Conservation (phyloP, 768 basidiomycete species). For the Boletus tomentosulus region DNA sequence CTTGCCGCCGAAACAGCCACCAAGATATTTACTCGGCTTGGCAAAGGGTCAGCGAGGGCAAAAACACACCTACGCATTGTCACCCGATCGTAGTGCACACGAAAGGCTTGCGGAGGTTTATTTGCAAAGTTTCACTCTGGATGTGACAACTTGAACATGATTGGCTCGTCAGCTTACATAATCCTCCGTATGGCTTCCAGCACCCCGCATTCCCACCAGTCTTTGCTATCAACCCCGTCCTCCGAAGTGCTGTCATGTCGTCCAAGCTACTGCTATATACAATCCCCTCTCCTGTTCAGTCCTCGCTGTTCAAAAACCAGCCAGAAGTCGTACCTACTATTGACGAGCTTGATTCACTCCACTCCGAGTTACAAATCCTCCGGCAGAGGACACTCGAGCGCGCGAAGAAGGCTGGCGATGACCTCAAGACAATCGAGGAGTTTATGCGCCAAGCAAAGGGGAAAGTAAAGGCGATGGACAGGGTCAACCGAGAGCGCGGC, state of each 20-base stretch:
- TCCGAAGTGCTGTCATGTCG: conserved; percentile 47
- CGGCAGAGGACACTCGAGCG: conserved; percentile 55
- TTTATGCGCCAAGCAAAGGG: conserved; percentile 73
- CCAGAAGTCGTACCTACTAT: conserved; percentile 65
- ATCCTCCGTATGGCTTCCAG: no score
- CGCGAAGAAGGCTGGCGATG: conserved; percentile 70
- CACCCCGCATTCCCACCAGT: no score
- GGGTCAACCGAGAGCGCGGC: conserved; percentile 68
- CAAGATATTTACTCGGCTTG: neutral
- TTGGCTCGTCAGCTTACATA: no score
- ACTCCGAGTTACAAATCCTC: conserved; percentile 54
- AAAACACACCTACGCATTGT: no score
- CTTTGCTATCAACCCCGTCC: neutral
- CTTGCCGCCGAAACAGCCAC: no score
- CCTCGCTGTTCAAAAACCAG: conserved; percentile 57
- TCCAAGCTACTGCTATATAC: conserved; percentile 52
- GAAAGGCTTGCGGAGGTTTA: no score
- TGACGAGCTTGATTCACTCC: conserved; percentile 66
- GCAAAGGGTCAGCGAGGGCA: no score
- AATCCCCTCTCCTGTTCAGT: conserved; percentile 47
- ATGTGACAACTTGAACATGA: no score
- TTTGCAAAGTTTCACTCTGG: no score
- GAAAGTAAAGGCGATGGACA: conserved; percentile 67
- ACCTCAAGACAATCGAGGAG: conserved; percentile 70
- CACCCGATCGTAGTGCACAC: no score